Conservation (phyloP, 768 basidiomycete genomes). For the Boletus subparvulus region DNA sequence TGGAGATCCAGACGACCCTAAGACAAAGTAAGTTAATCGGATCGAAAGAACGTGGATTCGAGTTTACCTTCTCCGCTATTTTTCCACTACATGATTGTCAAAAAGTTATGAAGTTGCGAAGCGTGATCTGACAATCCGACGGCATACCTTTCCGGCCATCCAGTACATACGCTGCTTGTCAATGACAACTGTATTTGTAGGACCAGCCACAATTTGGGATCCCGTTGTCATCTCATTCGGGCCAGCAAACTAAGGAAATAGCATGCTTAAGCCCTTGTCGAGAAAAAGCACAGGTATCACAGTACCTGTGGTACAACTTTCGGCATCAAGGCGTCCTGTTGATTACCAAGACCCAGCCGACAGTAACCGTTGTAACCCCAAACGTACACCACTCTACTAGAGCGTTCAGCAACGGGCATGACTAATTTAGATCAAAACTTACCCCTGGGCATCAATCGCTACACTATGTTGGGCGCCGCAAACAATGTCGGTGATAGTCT, state of each 20-base stretch:
- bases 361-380: conserved; percentile 94
- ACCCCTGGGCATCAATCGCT: conserved; percentile 79
- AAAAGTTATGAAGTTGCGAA: background rate
- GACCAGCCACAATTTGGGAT: conserved; percentile 69
- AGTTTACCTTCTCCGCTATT: conserved; percentile 83
- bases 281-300: conserved; percentile 3
- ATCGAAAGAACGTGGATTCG: background rate
- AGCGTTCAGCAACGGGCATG: conserved; percentile 8
- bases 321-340: conserved; percentile 77
- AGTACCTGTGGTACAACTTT: conserved; percentile 77
- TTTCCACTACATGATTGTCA: conserved; percentile 68
- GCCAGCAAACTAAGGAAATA: conserved; percentile 63
- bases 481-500: conserved; percentile 77
- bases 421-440: conserved; percentile 12
- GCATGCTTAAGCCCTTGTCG: background rate
- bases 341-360: conserved; percentile 84
- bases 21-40: conserved; percentile 7
- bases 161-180: conserved; percentile 86
- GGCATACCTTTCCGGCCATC: conserved; percentile 74
- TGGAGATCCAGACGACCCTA: conserved; percentile 85
- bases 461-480: conserved; percentile 88
- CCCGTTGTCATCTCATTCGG: conserved; percentile 64
- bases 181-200: conserved; percentile 78
- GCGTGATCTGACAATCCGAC: background rate
- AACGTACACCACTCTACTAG: conserved; percentile 65